A percentile compares a stretch with the other conserved stretches of the same genome.
phyloP scores from a whole-genome alignment of 176 grass and related monocot genomes.

The Phoenix dactylifera region DNA sequence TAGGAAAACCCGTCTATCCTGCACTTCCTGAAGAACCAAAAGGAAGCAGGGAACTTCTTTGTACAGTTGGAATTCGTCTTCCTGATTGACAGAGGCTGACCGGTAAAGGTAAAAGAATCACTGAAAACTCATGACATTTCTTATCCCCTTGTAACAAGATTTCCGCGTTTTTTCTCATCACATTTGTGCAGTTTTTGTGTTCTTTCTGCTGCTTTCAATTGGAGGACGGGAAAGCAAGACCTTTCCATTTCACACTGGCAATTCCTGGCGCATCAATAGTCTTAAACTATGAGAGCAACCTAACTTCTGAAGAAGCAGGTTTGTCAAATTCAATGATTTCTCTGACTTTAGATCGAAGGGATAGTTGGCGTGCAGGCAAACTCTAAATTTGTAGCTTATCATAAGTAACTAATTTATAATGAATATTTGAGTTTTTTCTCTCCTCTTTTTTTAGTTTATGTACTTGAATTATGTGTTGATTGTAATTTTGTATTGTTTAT shows the following conservation, averaged over 20 bases:
- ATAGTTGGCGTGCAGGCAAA: too few relatives aligned
- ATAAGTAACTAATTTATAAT: too few relatives aligned
- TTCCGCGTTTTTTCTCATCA: background rate
- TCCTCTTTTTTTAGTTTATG: too few relatives aligned
- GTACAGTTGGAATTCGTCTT: constrained; percentile 60
- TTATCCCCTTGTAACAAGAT: background rate
- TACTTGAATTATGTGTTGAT: too few relatives aligned
- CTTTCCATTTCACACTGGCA: constrained; percentile 66
- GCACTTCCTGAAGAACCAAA: constrained; percentile 76
- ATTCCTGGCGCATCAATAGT: constrained; percentile 52
- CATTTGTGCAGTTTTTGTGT: constrained; percentile 55
- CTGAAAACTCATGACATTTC: background rate
- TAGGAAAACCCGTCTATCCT: constrained; percentile 47
- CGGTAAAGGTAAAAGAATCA: constrained; percentile 51
- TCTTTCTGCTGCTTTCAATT: constrained; percentile 59
- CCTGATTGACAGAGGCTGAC: constrained; percentile 65
- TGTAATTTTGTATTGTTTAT: too few relatives aligned
- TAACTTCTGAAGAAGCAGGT: constrained; percentile 62
- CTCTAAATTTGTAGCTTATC: too few relatives aligned
- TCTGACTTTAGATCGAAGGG: constrained; percentile 44
- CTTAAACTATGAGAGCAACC: constrained; percentile 41
- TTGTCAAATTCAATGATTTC: constrained; percentile 81
- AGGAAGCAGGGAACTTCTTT: constrained; percentile 56
- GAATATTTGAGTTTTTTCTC: too few relatives aligned
- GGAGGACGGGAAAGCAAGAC: constrained; percentile 36